Conservation (phyloP, 2,329 filamentous ascomycete species). For the Botrytis tulipae region DNA sequence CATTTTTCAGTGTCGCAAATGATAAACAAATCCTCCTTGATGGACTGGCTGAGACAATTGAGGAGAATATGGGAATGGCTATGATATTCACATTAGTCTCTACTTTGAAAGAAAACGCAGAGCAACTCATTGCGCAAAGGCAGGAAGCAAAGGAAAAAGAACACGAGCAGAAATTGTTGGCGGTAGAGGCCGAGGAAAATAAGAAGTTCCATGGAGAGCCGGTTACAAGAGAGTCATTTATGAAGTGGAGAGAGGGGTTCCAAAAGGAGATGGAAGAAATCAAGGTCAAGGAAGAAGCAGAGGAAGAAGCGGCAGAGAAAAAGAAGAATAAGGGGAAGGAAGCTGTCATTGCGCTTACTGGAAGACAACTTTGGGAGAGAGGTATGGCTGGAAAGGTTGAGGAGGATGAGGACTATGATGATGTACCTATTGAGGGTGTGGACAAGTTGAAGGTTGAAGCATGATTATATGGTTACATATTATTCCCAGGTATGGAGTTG, state of each 20-base stretch:
- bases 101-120: constrained; percentile 85
- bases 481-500: constrained; percentile 30
- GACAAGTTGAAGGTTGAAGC: constrained; percentile 70
- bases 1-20: constrained; percentile 73
- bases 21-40: constrained; percentile 76
- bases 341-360: constrained; percentile 66
- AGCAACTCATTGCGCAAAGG: constrained; percentile 75
- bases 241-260: constrained; percentile 79
- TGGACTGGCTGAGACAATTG: constrained; percentile 69
- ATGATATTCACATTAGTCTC: constrained; percentile 95
- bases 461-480: constrained; percentile 28
- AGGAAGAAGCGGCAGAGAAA: constrained; percentile 76
- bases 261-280: constrained; percentile 76
- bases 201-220: constrained; percentile 90
- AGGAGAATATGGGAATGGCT: constrained; percentile 94
- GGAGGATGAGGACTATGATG: constrained; percentile 64
- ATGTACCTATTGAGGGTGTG: constrained; percentile 56
- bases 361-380: constrained; percentile 74
- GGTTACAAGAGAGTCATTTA: constrained; percentile 83
- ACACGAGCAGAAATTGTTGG: constrained; percentile 54
- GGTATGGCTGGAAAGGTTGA: constrained; percentile 67
- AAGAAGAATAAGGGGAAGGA: constrained; percentile 77
- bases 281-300: constrained; percentile 65
- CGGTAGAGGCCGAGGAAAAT: constrained; percentile 86
- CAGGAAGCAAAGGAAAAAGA: constrained; percentile 60